These are phyloP conservation scores for Phytophthora meadii DNA, from an alignment of 352 stramenopile genomes.

Conservation along the genomic window DNA sequence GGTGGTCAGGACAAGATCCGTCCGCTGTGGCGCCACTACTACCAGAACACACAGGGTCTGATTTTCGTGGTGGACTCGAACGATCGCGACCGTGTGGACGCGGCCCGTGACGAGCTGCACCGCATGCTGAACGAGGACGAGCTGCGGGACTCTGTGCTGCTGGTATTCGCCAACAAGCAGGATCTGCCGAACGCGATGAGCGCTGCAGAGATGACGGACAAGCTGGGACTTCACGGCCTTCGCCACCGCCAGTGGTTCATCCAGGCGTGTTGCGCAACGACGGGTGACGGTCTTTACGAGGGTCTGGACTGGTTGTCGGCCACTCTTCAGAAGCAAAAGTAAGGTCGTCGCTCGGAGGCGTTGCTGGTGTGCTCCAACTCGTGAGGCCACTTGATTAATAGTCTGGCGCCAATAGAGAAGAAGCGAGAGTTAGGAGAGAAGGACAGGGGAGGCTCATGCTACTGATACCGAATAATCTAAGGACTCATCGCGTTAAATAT, in stretches of 20 bases:
- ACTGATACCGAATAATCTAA: no score
- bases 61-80: conserved; percentile 99
- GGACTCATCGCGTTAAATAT: no score
- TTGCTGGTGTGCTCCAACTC: conserved; percentile 4
- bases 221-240: conserved; percentile 97
- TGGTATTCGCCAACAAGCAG: conserved; percentile 99
- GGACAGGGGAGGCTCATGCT: conserved; percentile 17
- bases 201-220: conserved; percentile 98
- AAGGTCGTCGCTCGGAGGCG: conserved; percentile 29
- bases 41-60: conserved; percentile 99
- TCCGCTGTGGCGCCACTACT: conserved; percentile 99
- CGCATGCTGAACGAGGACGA: conserved; percentile 99
- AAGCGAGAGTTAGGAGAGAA: conserved; percentile 32
- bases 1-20: conserved; percentile 99
- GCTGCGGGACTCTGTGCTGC: conserved; percentile 95
- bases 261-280: conserved; percentile 99
- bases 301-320: conserved; percentile 98
- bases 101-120: conserved; percentile 97
- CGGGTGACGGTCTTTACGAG: conserved; percentile 98
- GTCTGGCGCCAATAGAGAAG: conserved; percentile 12
- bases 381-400: conserved; percentile 9
- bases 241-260: conserved; percentile 99
- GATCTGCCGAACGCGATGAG: conserved; percentile 97
- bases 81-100: conserved; percentile 98
- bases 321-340: conserved; percentile 87